These are phyloP conservation scores for Mimosa bimucronata DNA, from an alignment of 306 rosid species.

Conservation along the genomic window DNA sequence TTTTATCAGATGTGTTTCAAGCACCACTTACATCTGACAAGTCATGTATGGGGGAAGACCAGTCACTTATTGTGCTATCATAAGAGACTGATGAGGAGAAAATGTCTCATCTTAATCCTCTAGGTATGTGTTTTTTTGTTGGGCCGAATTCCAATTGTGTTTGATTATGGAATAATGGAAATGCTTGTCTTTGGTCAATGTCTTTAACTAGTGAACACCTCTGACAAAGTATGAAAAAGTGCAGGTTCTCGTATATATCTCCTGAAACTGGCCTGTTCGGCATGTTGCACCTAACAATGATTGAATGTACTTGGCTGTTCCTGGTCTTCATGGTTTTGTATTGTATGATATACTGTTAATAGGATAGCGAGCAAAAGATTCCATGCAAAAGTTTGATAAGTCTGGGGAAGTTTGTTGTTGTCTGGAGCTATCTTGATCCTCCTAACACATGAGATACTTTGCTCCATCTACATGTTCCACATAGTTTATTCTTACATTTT, in stretches of 20 bases:
- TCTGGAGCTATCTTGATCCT: conserved; percentile 86
- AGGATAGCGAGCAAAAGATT: conserved; percentile 93
- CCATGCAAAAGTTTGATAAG: conserved; percentile 93
- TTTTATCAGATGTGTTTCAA: conserved; percentile 95
- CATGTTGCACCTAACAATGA: conserved; percentile 95
- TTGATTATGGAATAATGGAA: conserved; percentile 43
- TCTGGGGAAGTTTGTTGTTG: conserved; percentile 96
- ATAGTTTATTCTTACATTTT: conserved; percentile 36
- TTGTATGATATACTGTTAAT: conserved; percentile 83
- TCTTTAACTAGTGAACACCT: conserved; percentile 37
- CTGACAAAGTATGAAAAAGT: conserved; percentile 45
- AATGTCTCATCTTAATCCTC: conserved; percentile 91
- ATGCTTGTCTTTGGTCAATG: conserved; percentile 23
- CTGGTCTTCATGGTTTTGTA: conserved; percentile 92
- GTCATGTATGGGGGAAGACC: conserved; percentile 91
- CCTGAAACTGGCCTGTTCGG: conserved; percentile 97
- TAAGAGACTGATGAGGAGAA: conserved; percentile 95
- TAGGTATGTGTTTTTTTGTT: conserved; percentile 58
- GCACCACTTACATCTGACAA: conserved; percentile 84
- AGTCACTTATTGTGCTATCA: conserved; percentile 85
- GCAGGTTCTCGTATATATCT: conserved; percentile 95
- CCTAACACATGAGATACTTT: conserved; percentile 78
- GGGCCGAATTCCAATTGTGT: background rate
- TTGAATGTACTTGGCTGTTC: conserved; percentile 89
- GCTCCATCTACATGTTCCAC: conserved; percentile 33